Evolutionary conservation across 306 rosid species (phyloP).

Genomic region (Rubus parviflorus): DNA sequence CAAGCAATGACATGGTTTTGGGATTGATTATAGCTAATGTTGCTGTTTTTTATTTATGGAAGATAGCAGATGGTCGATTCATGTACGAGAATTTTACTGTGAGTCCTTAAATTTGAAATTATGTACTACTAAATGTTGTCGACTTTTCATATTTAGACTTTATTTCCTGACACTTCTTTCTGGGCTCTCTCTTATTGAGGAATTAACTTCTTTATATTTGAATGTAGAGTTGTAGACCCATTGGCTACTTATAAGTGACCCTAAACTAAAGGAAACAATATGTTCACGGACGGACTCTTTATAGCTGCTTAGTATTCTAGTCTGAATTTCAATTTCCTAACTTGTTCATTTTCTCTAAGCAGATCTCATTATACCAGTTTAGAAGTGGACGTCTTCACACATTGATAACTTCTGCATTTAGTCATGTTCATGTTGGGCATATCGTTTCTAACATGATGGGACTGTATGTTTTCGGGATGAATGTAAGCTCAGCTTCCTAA

Average conservation of each 20-base stretch:
- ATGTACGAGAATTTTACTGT: constrained; percentile 72
- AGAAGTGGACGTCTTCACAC: constrained; percentile 70
- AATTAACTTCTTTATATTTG: neutral
- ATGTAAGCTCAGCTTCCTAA: constrained; percentile 48
- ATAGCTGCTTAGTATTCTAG: constrained; percentile 10
- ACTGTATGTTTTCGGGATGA: constrained; percentile 79
- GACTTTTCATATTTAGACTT: constrained; percentile 10
- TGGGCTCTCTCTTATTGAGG: constrained; percentile 12
- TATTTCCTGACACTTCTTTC: constrained; percentile 7
- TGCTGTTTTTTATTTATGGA: constrained; percentile 66
- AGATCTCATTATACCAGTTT: constrained; percentile 68
- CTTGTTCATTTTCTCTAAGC: constrained; percentile 36
- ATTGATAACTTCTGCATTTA: constrained; percentile 79
- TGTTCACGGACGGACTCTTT: constrained; percentile 19
- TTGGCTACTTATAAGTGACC: neutral
- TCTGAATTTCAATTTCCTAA: constrained; percentile 20
- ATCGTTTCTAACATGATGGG: constrained; percentile 72
- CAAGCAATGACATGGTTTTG: constrained; percentile 44
- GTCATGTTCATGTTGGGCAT: constrained; percentile 62
- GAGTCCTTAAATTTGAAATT: constrained; percentile 37
- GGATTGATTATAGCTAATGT: constrained; percentile 78
- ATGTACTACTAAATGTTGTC: constrained; percentile 25
- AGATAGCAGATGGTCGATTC: constrained; percentile 45
- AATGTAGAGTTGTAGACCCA: neutral
- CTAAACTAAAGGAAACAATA: neutral